A percentile compares a stretch with the other conserved stretches of the same genome.
phyloP scores from a whole-genome alignment of 1,284 basidiomycete genomes.

The Cystobasidiaceae sp. region DNA sequence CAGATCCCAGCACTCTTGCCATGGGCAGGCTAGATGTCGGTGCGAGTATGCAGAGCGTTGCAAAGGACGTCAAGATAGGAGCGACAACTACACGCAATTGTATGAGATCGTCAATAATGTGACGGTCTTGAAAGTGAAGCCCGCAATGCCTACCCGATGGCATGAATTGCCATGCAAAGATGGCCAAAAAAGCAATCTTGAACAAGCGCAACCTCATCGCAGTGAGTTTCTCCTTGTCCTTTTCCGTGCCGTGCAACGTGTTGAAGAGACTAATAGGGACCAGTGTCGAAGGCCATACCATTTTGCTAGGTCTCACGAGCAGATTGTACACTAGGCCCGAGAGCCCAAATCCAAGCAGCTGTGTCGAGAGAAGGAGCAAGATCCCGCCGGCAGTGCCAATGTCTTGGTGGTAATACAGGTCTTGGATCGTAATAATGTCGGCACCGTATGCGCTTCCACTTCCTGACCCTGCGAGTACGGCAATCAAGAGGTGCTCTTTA shows the following conservation, averaged over 20 bases:
- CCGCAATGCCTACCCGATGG: slow-evolving; percentile 31
- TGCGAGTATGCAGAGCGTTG: slow-evolving; percentile 48
- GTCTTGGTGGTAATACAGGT: slow-evolving; percentile 43
- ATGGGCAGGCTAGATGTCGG: slow-evolving; percentile 32
- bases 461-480: slow-evolving; percentile 32
- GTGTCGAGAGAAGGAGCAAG: slow-evolving; percentile 54
- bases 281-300: slow-evolving; percentile 44
- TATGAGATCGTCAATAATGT: neutral
- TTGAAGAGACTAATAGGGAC: slow-evolving; percentile 47
- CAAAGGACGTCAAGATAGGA: slow-evolving; percentile 48
- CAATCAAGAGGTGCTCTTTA: slow-evolving; percentile 48
- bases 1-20: slow-evolving; percentile 44
- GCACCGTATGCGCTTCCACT: slow-evolving; percentile 43
- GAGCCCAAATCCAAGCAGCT: slow-evolving; percentile 55
- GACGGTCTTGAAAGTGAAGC: neutral
- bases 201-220: slow-evolving; percentile 39
- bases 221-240: slow-evolving; percentile 34
- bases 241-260: slow-evolving; percentile 44
- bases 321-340: slow-evolving; percentile 48
- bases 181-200: slow-evolving; percentile 36
- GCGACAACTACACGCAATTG: slow-evolving; percentile 39
- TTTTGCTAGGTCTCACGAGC: slow-evolving; percentile 45
- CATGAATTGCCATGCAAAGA: slow-evolving; percentile 43
- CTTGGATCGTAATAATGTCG: slow-evolving; percentile 45
- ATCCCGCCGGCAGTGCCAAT: slow-evolving; percentile 41